phyloP scores from a whole-genome alignment of 2,329 filamentous ascomycete genomes.

The Aspergillus sp. region DNA sequence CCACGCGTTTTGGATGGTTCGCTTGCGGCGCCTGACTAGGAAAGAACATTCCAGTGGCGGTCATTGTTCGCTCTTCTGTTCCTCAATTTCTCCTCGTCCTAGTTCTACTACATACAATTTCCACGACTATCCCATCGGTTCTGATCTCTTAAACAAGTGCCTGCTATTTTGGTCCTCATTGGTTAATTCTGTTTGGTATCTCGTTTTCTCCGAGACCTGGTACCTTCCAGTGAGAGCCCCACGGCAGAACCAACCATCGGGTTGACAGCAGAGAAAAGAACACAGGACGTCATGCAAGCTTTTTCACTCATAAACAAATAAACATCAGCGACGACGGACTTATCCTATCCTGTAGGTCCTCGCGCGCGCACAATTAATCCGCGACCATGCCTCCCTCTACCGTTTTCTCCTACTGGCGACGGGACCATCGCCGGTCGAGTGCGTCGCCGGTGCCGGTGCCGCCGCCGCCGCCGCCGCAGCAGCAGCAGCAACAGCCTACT shows the following conservation, averaged over 20 bases:
- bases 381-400: constrained; percentile 30
- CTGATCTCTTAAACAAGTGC: no score
- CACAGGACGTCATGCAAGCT: background rate
- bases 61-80: no score
- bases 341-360: constrained; percentile 6
- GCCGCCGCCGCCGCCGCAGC: background rate
- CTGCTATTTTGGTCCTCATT: no score
- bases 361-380: constrained; percentile 1
- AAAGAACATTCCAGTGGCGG: background rate
- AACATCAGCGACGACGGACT: constrained; percentile 1
- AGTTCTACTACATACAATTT: no score
- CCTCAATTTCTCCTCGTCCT: no score
- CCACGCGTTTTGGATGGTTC: constrained; percentile 3
- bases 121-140: no score
- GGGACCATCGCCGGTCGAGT: constrained; percentile 31
- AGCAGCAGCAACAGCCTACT: constrained; percentile 9
- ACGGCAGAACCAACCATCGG: background rate
- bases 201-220: no score
- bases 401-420: constrained; percentile 36
- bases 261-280: background rate
- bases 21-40: constrained; percentile 6
- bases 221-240: no score
- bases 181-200: no score
- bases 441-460: constrained; percentile 23
- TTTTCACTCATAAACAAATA: background rate